Base-by-base conservation (phyloP, 2,329 filamentous ascomycete species). In the Ceratocystis papillata region DNA sequence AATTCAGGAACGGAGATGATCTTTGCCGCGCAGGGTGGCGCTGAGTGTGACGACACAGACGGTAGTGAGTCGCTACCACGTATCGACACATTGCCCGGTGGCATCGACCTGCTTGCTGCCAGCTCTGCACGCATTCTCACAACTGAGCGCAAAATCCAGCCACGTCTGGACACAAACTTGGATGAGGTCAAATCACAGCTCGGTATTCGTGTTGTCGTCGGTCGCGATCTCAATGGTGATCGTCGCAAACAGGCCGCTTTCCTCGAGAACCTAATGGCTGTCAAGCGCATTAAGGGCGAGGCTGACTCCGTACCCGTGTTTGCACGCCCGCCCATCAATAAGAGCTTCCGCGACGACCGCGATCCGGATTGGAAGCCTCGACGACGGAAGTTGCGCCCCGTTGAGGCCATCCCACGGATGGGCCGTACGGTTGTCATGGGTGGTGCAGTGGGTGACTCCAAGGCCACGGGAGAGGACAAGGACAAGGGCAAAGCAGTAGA, bases 1-100 rank as follows among this genome's bases (percentile, higher is more conserved):
- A 87, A 90, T 68, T 83, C 96, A 55, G 93, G 93, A 45, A 96
- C 91, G 0, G 90, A 95, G 70, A 78, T 92, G 69, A 82, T 96
- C 53, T 87, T 96, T 71, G 81, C 80, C 1, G 76, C 75, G 17
- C 81, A 79, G 63, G 71, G 62, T 20, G 20, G 45, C 20, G 59
- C 53, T 5, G 70, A 75, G 17, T 81, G 79, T 63, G 71, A 62
- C 22, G n/a, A 33, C 20, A 44, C 48, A 69, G 76, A 80, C 68
- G 69, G 55, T n/a, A 28, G 37, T 15, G 12, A 30, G 15, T 64
- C 45, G 5, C 73, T 81, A 1, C 80, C 81, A 2, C 74, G 75
- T 7, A 73, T 82, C 48, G 81, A 79, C n/a, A 76, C 78, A 28
- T 79, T 83, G 30, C 77, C 76, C 41, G 79, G 81, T 25, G 80